phyloP scores from a whole-genome alignment of 257 asterid species.

The Leptodermis oblonga region DNA sequence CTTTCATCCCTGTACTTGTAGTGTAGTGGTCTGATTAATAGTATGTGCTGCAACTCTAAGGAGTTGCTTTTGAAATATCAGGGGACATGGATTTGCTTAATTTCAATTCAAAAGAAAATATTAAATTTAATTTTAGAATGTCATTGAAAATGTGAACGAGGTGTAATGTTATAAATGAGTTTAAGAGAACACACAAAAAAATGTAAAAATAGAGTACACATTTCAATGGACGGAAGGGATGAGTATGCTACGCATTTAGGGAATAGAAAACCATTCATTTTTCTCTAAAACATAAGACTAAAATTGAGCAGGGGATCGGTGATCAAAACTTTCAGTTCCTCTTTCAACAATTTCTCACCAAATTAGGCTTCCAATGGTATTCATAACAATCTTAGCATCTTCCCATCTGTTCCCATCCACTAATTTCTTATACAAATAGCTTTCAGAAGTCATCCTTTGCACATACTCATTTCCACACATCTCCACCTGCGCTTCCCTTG shows the following conservation, averaged over 20 bases:
- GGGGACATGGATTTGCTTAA: not conserved
- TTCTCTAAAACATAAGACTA: not conserved
- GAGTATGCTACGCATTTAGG: too few species aligned
- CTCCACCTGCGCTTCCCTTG: slow-evolving; percentile 84
- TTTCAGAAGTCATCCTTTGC: slow-evolving; percentile 79
- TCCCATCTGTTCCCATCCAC: slow-evolving; percentile 52
- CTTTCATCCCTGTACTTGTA: too few species aligned
- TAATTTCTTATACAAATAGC: slow-evolving; percentile 70
- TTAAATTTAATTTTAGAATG: not conserved
- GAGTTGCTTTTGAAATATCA: not conserved
- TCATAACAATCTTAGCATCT: slow-evolving; percentile 54
- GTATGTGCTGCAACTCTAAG: not conserved
- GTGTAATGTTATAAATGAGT: too few species aligned
- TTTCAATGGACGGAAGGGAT: too few species aligned
- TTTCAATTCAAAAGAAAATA: not conserved
- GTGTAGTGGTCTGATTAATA: not conserved
- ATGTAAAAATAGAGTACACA: too few species aligned
- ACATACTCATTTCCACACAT: slow-evolving; percentile 76
- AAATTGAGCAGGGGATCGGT: slow-evolving; percentile 19
- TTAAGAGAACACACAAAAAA: too few species aligned
- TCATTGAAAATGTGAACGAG: too few species aligned
- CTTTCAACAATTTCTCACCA: slow-evolving; percentile 55
- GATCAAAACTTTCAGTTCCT: slow-evolving; percentile 26
- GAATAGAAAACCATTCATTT: not conserved
- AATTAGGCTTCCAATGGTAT: slow-evolving; percentile 62